Conservation (phyloP, 2,329 filamentous ascomycete genomes). For the Zopfia rhizophila region DNA sequence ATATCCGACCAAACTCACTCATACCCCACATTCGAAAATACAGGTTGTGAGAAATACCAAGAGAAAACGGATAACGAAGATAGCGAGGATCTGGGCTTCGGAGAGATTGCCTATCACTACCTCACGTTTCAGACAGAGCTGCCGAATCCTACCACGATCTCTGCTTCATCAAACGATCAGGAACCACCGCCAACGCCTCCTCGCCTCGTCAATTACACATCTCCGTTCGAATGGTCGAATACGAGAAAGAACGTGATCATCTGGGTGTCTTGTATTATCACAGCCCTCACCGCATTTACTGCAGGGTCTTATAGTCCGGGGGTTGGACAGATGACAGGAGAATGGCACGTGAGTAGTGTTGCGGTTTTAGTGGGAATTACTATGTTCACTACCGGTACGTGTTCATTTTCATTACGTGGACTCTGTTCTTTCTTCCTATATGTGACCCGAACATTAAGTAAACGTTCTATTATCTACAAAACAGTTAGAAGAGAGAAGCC, state of each 20-base stretch:
- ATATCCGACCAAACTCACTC: slow-evolving; percentile 14
- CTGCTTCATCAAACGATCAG: slow-evolving; percentile 42
- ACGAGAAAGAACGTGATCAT: slow-evolving; percentile 77
- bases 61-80: slow-evolving; percentile 24
- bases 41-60: slow-evolving; percentile 24
- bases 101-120: slow-evolving; percentile 66
- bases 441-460: too few relatives aligned
- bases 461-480: too few relatives aligned
- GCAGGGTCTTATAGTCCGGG: slow-evolving; percentile 84
- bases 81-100: slow-evolving; percentile 14
- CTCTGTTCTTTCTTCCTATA: background rate
- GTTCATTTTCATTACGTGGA: too few relatives aligned
- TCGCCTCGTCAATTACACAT: slow-evolving; percentile 71
- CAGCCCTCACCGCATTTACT: slow-evolving; percentile 80
- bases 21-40: slow-evolving; percentile 19
- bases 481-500: too few relatives aligned
- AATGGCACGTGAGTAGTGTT: slow-evolving; percentile 73
- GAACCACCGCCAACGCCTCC: slow-evolving; percentile 67
- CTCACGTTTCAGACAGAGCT: slow-evolving; percentile 70
- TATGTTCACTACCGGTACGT: slow-evolving; percentile 69
- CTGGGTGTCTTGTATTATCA: slow-evolving; percentile 78
- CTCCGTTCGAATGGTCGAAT: slow-evolving; percentile 78
- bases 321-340: slow-evolving; percentile 69
- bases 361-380: slow-evolving; percentile 81
- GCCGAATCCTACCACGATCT: slow-evolving; percentile 57